Percentiles rank a stretch among this genome's conserved stretches.
Conservation (phyloP, 768 basidiomycete species). For the Sarcodon sp. region DNA sequence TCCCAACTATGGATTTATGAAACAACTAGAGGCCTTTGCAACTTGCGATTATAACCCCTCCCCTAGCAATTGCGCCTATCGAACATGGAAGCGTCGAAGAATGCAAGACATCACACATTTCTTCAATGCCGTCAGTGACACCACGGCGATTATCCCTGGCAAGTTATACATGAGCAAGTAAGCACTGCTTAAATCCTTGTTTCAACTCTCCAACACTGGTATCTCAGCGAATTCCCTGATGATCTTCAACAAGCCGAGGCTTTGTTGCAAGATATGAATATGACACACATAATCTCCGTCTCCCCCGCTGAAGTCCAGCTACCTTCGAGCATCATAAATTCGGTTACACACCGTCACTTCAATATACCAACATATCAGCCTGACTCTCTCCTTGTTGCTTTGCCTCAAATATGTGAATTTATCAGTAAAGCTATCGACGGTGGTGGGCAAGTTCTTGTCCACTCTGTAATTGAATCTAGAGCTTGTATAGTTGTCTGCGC, state of each 20-base stretch:
- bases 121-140: constrained; percentile 37
- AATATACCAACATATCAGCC: constrained; percentile 24
- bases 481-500: constrained; percentile 41
- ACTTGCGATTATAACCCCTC: constrained; percentile 36
- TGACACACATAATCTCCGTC: constrained; percentile 41
- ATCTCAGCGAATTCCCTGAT: constrained; percentile 39
- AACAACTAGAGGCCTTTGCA: constrained; percentile 41
- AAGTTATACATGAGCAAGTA: constrained; percentile 41
- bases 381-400: constrained; percentile 28
- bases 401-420: constrained; percentile 33
- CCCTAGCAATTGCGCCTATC: constrained; percentile 29
- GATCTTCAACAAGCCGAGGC: constrained; percentile 36
- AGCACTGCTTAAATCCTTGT: not conserved
- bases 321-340: constrained; percentile 11
- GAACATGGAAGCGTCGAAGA: constrained; percentile 44
- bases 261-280: constrained; percentile 34
- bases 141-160: constrained; percentile 35
- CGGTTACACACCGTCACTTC: constrained; percentile 27
- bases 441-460: constrained; percentile 38
- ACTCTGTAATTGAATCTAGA: constrained; percentile 38
- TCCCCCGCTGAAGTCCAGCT: constrained; percentile 34
- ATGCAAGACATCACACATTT: constrained; percentile 39
- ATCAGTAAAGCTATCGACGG: constrained; percentile 26
- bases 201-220: constrained; percentile 1
- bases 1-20: constrained; percentile 39